Base-by-base conservation (phyloP, 805 yeast species). In the Yarrowia hollandica region DNA sequence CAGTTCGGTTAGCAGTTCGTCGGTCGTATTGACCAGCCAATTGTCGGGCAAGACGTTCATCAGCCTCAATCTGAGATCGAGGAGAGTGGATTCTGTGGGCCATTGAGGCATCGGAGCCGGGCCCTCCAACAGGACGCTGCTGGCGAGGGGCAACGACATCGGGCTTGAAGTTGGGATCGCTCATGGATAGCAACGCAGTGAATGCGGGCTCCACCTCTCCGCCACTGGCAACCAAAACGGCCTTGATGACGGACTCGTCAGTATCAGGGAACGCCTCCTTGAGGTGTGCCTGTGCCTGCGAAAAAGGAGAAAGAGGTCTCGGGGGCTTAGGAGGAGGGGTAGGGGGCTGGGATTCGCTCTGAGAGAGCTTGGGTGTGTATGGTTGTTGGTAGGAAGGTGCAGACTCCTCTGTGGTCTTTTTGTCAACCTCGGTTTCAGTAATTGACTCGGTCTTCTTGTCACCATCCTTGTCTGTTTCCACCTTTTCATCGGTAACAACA, bases 181-280 rank as follows among this genome's bases (percentile, higher is more conserved):
- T 84, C 59, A 89, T 73, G 65, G 81, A 89, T 61, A 92, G 75
- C 66, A 91, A 75, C 0, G 97, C 97, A 70, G 86, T 87, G 75
- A 92, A 92, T 1, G 97, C 96, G 1, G 88, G 84, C 65, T 90
- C 97, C 41, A 89, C 70, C 48, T 80, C 77, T 25, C 96, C 96
- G 48, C 79, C 82, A 16, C 96, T 83, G 2, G 98, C 98, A 69
- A 94, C 88, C 60, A 91, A 75, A 0, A 89, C 85, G 25, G 96
- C 90, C 59, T 84, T 82, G 62, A 89, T 77, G 65, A 84, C 81
- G 62, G 83, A 81, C 26, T 80, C 86, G 38, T 90, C 96, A 21
- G 83, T 72, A 15, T 76, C 74, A 1, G 99, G 98, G 71, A 92
- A 92, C 0, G 97, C 97, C 19, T 89, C 96, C 65, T 79, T 77